Evolutionary conservation across 2,329 filamentous ascomycete genomes (phyloP).

Genomic region (Shiraia bambusicola): DNA sequence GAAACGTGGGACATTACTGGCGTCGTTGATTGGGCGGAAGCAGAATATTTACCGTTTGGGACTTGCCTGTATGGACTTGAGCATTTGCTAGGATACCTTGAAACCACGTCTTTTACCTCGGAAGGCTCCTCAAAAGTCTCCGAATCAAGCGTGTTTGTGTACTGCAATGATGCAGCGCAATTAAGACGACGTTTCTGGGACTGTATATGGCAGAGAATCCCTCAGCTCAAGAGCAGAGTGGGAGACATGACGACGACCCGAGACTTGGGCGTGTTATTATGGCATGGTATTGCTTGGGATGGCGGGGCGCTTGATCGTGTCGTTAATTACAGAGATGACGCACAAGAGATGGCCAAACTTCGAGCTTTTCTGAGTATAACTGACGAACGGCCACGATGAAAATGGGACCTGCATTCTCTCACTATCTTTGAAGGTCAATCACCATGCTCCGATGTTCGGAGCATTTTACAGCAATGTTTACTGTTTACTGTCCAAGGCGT

Average conservation of each 20-base stretch:
- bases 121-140: background rate
- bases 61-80: constrained; percentile 63
- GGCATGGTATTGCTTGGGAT: constrained; percentile 66
- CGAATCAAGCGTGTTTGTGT: constrained; percentile 29
- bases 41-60: constrained; percentile 62
- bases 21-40: constrained; percentile 66
- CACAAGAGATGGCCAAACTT: constrained; percentile 56
- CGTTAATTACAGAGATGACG: constrained; percentile 55
- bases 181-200: constrained; percentile 57
- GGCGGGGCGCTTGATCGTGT: constrained; percentile 60
- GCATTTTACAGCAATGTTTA: too few relatives aligned
- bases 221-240: constrained; percentile 38
- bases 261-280: constrained; percentile 60
- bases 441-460: too few relatives aligned
- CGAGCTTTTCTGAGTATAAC: constrained; percentile 40
- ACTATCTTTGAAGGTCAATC: too few relatives aligned
- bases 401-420: too few relatives aligned
- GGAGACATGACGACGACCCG: constrained; percentile 49
- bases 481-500: background rate
- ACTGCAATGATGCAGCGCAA: constrained; percentile 47
- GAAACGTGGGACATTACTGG: constrained; percentile 52
- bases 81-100: constrained; percentile 57
- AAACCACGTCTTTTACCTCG: constrained; percentile 3
- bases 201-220: constrained; percentile 39
- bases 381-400: background rate